Base-by-base conservation (phyloP, 2,329 filamentous ascomycete genomes). In the Trichoderma harzianum region DNA sequence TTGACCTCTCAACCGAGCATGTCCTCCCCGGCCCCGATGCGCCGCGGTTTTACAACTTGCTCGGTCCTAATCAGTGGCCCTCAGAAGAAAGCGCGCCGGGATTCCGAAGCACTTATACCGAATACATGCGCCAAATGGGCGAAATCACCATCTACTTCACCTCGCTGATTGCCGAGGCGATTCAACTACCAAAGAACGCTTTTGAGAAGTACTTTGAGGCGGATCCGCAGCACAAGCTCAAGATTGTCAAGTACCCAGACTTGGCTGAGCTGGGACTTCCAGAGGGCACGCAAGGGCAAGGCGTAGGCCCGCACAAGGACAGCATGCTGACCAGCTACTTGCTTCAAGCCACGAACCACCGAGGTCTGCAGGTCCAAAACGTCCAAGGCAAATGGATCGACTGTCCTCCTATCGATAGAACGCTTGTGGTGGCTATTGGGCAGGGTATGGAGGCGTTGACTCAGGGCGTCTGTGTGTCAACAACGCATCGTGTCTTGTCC, bases 171-270 rank as follows among this genome's bases (percentile, higher is more conserved):
- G 93, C 94, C 73, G 93, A 97, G 83, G 92, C 93, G n/a, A 91
- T 97, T 74, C 88, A 88, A 11, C 85, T 97, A 7, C 89, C 91
- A 0, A 74, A 85, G 0, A 82, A 86, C 65, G 93, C 94, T 0
- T 97, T 97, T 80, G 84, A 89, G 78, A 89, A 88, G 76, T 97
- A 95, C 84, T 95, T 95, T 81, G 93, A 95, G 79, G 76, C 86
- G 84, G 80, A 87, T 76, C 85, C 88, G 83, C 93, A 96, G 83
- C 93, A 97, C 84, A 97, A 97, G 84, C 86, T 97, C 77, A 97
- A 97, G 84, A 91, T 97, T 72, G 91, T 97, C 73, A 93, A 93
- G 83, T 97, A 96, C 78, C 94, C 94, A 0, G 93, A 96, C 78
- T 80, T 88, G 14, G 81, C 83, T n/a, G 86, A 89, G 79, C 82